Evolutionary conservation across 106 monocot species (phyloP), one percentile per base, ranked within the genome.

Genomic region (Platanthera guangdongensis): DNA sequence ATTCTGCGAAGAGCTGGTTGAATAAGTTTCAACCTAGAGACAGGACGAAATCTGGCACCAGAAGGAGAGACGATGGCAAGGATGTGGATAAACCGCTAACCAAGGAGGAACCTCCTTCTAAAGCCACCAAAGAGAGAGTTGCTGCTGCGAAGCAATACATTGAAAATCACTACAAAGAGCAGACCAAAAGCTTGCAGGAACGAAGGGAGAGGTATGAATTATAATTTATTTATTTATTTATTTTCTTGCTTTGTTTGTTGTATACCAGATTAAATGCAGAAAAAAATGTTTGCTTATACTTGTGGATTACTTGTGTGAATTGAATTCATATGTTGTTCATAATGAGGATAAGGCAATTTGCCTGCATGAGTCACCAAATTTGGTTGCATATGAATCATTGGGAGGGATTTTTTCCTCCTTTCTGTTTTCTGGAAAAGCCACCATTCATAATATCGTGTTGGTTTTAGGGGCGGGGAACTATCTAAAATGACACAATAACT

Each of bases 101-200:
- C 0, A 52, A 46, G 6, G 86, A 83, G 4, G 86, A 87, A 47
- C 64, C 81, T 60, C 77, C 80, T 9, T 87, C 86, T 4, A 77
- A 51, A 62, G 74, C 75, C 1, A 87, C 86, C 5, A 80, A 83
- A 75, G 80, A 83, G 77, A 83, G 80, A 74, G 86, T 83, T 60
- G 86, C 86, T 60, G 86, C 86, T 46, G 86, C 86, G 9, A 87
- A 87, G 71, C 83, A 87, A 78, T 87, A 83, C 21, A 87, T 87
- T 9, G 86, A 87, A 78, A 87, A 83, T 50, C 83, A 87, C 48
- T 87, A 87, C 71, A 87, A 87, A 48, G 74, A 77, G 13, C 86
- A 83, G 71, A 83, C 81, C 83, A 83, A 78, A 75, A 77, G 52
- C 52, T 62, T 87, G 71, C 77, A 81, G 68, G 86, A 87, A 11